phyloP scores from a whole-genome alignment of 805 yeast species.

The Candida golubevii region DNA sequence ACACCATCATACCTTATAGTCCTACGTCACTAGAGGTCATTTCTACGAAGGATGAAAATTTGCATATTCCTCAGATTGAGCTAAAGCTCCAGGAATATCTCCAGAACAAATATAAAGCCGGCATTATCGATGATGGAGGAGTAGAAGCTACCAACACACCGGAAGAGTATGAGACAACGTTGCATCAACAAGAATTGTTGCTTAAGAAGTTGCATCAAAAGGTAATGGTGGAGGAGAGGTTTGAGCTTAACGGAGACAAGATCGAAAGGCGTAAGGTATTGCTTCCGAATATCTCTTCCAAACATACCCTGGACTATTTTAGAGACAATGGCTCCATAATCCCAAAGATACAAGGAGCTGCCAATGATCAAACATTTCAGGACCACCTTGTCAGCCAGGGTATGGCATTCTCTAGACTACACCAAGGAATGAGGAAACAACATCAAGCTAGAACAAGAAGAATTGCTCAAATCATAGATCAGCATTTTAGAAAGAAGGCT shows the following conservation, averaged over 20 bases:
- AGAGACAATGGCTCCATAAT: constrained; percentile 40
- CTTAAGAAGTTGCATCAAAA: constrained; percentile 43
- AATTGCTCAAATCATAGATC: constrained; percentile 77
- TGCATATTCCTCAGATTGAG: constrained; percentile 29
- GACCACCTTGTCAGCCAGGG: constrained; percentile 82
- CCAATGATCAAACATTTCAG: constrained; percentile 47
- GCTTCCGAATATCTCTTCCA: constrained; percentile 39
- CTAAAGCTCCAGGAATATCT: constrained; percentile 25
- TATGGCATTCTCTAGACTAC: constrained; percentile 59
- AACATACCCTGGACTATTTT: constrained; percentile 42
- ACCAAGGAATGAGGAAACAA: constrained; percentile 59
- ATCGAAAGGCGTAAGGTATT: constrained; percentile 44
- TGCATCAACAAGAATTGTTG: constrained; percentile 50
- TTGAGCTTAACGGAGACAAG: constrained; percentile 44
- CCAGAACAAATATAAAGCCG: constrained; percentile 25
- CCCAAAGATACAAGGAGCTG: constrained; percentile 41
- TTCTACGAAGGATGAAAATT: constrained; percentile 22
- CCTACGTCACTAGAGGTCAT: constrained; percentile 3
- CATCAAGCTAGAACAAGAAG: constrained; percentile 48
- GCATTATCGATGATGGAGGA: constrained; percentile 36
- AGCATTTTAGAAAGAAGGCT: constrained; percentile 76
- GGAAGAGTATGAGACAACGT: constrained; percentile 58
- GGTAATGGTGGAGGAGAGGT: constrained; percentile 31
- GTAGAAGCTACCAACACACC: constrained; percentile 29
- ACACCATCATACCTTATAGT: constrained; percentile 21